Evolutionary conservation across 768 basidiomycete genomes (phyloP).

Genomic region (Hericium erinaceus): DNA sequence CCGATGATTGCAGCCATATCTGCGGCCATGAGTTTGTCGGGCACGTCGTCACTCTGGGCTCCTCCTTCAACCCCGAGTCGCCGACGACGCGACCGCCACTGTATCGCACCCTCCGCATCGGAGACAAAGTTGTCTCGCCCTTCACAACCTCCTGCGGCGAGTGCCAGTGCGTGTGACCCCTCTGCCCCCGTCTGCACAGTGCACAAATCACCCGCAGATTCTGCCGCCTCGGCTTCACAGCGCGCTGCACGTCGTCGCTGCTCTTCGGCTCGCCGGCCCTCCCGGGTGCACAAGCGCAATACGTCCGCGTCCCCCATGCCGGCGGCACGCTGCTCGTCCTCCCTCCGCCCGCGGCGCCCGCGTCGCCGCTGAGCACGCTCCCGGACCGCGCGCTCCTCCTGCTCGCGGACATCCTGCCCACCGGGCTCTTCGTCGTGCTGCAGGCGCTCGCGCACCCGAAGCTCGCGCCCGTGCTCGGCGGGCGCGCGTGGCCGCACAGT

Average conservation of each 20-base stretch:
- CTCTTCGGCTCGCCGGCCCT: conserved; percentile 61
- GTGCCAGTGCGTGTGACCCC: conserved; percentile 46
- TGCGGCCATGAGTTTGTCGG: conserved; percentile 78
- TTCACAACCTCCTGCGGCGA: conserved; percentile 82
- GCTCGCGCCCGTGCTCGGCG: conserved; percentile 47
- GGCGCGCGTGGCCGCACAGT: conserved; percentile 45
- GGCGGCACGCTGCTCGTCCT: conserved; percentile 71
- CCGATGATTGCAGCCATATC: conserved; percentile 35
- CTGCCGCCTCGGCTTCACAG: conserved; percentile 67
- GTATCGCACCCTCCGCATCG: conserved; percentile 55
- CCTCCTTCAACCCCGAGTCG: conserved; percentile 36
- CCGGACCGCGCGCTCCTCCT: conserved; percentile 61
- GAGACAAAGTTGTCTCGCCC: conserved; percentile 72
- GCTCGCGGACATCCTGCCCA: conserved; percentile 72
- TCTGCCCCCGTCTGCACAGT: neutral
- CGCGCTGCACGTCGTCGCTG: conserved; percentile 48
- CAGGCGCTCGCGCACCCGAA: conserved; percentile 72
- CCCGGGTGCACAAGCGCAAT: conserved; percentile 74
- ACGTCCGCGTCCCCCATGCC: conserved; percentile 67
- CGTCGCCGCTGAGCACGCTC: conserved; percentile 23
- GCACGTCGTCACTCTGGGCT: conserved; percentile 57
- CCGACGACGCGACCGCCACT: conserved; percentile 44
- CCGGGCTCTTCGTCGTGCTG: conserved; percentile 66
- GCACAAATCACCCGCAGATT: conserved; percentile 30
- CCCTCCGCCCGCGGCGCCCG: neutral